Conservation (phyloP, 2,329 filamentous ascomycete species). For the Exophiala alcalophila region DNA sequence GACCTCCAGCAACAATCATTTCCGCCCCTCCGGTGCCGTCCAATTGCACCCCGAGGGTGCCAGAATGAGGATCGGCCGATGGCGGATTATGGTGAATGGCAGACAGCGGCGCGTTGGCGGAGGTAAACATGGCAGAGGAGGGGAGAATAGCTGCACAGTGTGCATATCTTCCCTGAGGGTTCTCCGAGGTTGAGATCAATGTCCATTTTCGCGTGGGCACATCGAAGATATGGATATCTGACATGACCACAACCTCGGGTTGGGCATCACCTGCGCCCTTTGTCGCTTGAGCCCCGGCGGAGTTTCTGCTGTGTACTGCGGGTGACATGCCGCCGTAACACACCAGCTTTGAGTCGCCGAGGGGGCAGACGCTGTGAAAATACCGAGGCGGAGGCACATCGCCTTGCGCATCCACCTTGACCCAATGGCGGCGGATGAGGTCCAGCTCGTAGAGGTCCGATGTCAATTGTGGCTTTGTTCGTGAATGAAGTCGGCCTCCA, state of each 20-base stretch:
- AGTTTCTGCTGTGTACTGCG: conserved; percentile 37
- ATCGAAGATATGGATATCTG: conserved; percentile 94
- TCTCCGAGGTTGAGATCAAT: conserved; percentile 69
- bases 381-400: conserved; percentile 89
- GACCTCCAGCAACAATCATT: conserved; percentile 94
- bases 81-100: conserved; percentile 87
- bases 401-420: conserved; percentile 76
- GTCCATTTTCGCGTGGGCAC: conserved; percentile 80
- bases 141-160: conserved; percentile 92
- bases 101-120: conserved; percentile 75
- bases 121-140: conserved; percentile 82
- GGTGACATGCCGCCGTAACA: conserved; percentile 99
- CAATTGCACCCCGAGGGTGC: conserved; percentile 79
- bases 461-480: conserved; percentile 78
- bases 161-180: conserved; percentile 90
- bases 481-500: conserved; percentile 81
- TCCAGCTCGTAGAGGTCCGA: conserved; percentile 92
- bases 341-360: conserved; percentile 93
- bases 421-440: conserved; percentile 88
- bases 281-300: conserved; percentile 44
- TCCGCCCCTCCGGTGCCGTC: conserved; percentile 91
- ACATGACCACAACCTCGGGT: conserved; percentile 93
- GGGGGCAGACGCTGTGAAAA: conserved; percentile 91
- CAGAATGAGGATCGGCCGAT: conserved; percentile 78
- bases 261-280: conserved; percentile 59